phyloP scores from a whole-genome alignment of 257 asterid species.

The Fraxinus quadrangulata region DNA sequence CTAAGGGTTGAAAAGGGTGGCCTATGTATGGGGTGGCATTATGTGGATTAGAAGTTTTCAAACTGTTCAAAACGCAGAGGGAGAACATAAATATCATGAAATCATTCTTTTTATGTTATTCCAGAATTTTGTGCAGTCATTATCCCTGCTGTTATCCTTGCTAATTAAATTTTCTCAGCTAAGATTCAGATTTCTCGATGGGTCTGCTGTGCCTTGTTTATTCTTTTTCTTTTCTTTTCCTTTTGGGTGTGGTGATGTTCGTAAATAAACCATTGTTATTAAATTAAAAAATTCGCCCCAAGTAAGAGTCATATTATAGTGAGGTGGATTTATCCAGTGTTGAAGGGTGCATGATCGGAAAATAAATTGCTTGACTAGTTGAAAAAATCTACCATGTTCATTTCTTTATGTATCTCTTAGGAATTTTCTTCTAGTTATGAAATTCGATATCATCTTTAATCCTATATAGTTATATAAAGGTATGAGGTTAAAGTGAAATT shows the following conservation, averaged over 20 bases:
- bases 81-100: neutral
- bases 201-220: neutral
- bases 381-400: neutral
- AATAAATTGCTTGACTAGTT: neutral
- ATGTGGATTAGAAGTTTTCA: neutral
- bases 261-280: neutral
- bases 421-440: constrained; percentile 1
- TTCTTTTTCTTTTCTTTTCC: neutral
- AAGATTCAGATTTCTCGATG: neutral
- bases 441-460: neutral
- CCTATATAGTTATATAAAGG: neutral
- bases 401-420: neutral
- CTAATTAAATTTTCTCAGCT: neutral
- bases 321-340: neutral
- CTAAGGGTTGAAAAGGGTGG: neutral
- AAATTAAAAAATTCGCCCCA: neutral
- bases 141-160: neutral
- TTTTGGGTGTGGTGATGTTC: neutral
- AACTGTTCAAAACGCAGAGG: neutral
- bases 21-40: neutral
- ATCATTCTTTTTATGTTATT: neutral
- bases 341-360: neutral
- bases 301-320: neutral
- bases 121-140: neutral
- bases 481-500: neutral